A percentile compares a stretch with the other conserved stretches of the same genome.
Conservation (phyloP, 176 grass and related monocot genomes). For the Bromus sterilis region DNA sequence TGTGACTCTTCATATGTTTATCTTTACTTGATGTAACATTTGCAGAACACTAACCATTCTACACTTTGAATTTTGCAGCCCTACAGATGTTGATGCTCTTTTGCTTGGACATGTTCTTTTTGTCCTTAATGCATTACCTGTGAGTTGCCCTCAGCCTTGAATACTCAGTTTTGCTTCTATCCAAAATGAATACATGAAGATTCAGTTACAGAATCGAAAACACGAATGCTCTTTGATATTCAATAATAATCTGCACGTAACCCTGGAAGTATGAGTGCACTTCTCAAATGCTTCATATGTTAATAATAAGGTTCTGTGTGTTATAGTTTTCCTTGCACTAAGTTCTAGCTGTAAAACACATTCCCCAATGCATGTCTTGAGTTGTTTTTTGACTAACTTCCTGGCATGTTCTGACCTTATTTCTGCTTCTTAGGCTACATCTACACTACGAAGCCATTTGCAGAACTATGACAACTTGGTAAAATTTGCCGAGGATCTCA, state of each 20-base stretch:
- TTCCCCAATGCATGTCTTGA: not conserved
- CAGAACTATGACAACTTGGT: slow-evolving; percentile 72
- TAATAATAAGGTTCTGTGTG: not conserved
- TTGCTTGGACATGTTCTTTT: slow-evolving; percentile 89
- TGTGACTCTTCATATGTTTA: not conserved
- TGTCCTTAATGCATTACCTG: slow-evolving; percentile 74
- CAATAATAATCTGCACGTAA: not conserved
- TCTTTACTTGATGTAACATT: slow-evolving; percentile 6
- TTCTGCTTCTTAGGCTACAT: slow-evolving; percentile 55
- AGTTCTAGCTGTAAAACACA: not conserved
- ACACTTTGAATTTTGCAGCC: slow-evolving; percentile 39
- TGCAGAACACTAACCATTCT: not conserved
- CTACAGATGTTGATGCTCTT: slow-evolving; percentile 93
- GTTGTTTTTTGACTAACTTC: slow-evolving; percentile 17
- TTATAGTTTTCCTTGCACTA: not conserved
- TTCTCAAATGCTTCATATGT: not conserved
- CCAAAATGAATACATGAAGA: not conserved
- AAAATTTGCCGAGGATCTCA: slow-evolving; percentile 52
- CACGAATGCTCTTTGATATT: not conserved
- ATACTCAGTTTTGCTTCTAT: not conserved
- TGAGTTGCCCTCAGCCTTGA: slow-evolving; percentile 25
- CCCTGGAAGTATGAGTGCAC: not conserved
- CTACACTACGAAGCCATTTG: slow-evolving; percentile 61
- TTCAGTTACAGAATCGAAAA: slow-evolving; percentile 1
- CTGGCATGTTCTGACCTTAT: not conserved